Percentiles rank a stretch among this genome's conserved stretches.
These are phyloP conservation scores for Chytriomyces confervae DNA, from an alignment of 192 early-diverging fungal species.

Conservation along the genomic window DNA sequence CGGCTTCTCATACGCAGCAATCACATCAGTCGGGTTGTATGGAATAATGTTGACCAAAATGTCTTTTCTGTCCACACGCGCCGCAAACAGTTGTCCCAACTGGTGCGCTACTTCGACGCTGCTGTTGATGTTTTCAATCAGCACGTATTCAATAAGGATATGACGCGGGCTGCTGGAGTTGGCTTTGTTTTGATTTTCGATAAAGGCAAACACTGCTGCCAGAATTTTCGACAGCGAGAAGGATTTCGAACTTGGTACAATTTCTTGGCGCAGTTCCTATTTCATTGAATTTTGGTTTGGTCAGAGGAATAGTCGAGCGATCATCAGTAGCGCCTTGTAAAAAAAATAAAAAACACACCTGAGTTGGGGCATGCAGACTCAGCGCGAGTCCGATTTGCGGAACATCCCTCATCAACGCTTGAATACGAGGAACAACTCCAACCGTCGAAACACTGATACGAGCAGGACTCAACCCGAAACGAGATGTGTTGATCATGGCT, in stretches of 20 bases:
- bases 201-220: slow-evolving; percentile 51
- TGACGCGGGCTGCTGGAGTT: slow-evolving; percentile 39
- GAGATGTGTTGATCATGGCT: slow-evolving; percentile 54
- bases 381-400: slow-evolving; percentile 60
- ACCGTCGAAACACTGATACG: slow-evolving; percentile 63
- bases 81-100: slow-evolving; percentile 53
- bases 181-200: slow-evolving; percentile 53
- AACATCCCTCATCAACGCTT: slow-evolving; percentile 47
- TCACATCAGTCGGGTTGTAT: slow-evolving; percentile 59
- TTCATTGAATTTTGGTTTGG: neutral
- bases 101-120: slow-evolving; percentile 48
- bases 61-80: slow-evolving; percentile 26
- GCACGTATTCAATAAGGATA: slow-evolving; percentile 61
- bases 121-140: slow-evolving; percentile 59
- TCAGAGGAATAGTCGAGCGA: neutral
- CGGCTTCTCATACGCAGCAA: slow-evolving; percentile 57
- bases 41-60: slow-evolving; percentile 64
- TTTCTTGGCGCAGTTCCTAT: slow-evolving; percentile 46
- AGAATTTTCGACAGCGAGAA: slow-evolving; percentile 57
- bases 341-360: slow-evolving; percentile 19
- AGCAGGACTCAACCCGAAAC: slow-evolving; percentile 50
- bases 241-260: slow-evolving; percentile 64
- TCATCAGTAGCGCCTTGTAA: neutral
- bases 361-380: slow-evolving; percentile 62
- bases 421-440: slow-evolving; percentile 61